Evolutionary conservation across 805 yeast species (phyloP), one percentile per base, ranked within the genome.

Genomic region (Myxozyma udenii): DNA sequence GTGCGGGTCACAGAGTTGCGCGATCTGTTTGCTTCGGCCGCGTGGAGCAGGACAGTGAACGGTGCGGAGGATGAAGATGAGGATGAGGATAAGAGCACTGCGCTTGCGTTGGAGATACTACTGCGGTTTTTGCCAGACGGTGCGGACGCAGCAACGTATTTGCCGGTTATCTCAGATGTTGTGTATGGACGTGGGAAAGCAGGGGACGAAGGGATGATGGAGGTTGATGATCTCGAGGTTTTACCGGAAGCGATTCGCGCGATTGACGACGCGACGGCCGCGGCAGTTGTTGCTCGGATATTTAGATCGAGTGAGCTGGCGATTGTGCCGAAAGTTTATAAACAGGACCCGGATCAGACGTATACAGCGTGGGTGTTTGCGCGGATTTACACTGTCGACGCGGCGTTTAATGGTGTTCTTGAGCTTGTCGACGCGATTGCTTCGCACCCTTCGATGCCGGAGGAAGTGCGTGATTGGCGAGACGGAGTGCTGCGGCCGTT

Each of bases 71-170:
- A 23, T 7, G 9, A 9, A 28, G 14, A 28, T 28, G 33, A 28
- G 9, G 9, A 9, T 9, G 14, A 14, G 9, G 33, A 28, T 28
- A 9, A 9, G 14, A 28, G 33, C 33, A 28, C 9, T 9, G 12
- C 9, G 14, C 14, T 28, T 9, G 71, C 70, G 3, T 61, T 61
- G 50, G 50, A 66, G 2, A 49, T 69, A 22, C 37, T 61, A 6
- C 48, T 68, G 28, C 53, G 60, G 22, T 58, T 67, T 32, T 41
- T 62, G 37, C 73, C 73, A 2, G 71, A 62, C 33, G 57, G 68
- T 0, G 46, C 52, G 9, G 55, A 61, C 12, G 64, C 66, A 14
- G 42, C 38, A 3, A 2, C 43, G n/a, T 61, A 61, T 52, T n/a
- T 60, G n/a, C 38, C 51, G 19, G 32, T 53, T 2, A 58, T 48